Evolutionary conservation across 2,329 filamentous ascomycete genomes (phyloP).

Genomic region (Nakataea oryzae): DNA sequence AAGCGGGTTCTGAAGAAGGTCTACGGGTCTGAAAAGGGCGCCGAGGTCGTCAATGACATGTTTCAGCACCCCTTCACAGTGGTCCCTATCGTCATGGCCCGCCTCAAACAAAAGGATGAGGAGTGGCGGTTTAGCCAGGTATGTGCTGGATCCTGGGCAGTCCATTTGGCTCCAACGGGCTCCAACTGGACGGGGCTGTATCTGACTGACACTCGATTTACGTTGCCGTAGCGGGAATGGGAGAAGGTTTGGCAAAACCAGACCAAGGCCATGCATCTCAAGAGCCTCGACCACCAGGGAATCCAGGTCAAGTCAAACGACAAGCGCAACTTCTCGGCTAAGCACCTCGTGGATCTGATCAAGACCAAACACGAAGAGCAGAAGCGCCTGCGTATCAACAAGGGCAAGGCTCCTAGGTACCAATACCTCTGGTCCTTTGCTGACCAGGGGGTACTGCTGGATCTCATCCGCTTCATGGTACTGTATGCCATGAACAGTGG

Average conservation of each 20-base stretch:
- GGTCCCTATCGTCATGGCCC: slow-evolving; percentile 76
- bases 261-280: slow-evolving; percentile 89
- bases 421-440: slow-evolving; percentile 70
- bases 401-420: slow-evolving; percentile 50
- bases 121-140: slow-evolving; percentile 89
- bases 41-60: slow-evolving; percentile 77
- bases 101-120: slow-evolving; percentile 91
- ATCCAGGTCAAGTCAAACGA: slow-evolving; percentile 81
- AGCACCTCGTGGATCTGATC: slow-evolving; percentile 82
- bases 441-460: slow-evolving; percentile 57
- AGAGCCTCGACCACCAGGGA: slow-evolving; percentile 93
- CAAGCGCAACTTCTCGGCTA: slow-evolving; percentile 83
- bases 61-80: slow-evolving; percentile 77
- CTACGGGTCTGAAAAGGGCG: slow-evolving; percentile 76
- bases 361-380: slow-evolving; percentile 90
- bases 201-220: neutral
- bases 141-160: slow-evolving; percentile 10
- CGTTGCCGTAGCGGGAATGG: slow-evolving; percentile 67
- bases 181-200: neutral
- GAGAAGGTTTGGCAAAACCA: slow-evolving; percentile 98
- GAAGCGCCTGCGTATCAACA: slow-evolving; percentile 57
- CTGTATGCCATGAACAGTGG: slow-evolving; percentile 57
- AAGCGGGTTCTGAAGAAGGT: slow-evolving; percentile 97
- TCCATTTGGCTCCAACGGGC: neutral
- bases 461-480: slow-evolving; percentile 52